These are phyloP conservation scores for Panicum hallii DNA, from an alignment of 202 grass and related monocot species.

Conservation along the genomic window DNA sequence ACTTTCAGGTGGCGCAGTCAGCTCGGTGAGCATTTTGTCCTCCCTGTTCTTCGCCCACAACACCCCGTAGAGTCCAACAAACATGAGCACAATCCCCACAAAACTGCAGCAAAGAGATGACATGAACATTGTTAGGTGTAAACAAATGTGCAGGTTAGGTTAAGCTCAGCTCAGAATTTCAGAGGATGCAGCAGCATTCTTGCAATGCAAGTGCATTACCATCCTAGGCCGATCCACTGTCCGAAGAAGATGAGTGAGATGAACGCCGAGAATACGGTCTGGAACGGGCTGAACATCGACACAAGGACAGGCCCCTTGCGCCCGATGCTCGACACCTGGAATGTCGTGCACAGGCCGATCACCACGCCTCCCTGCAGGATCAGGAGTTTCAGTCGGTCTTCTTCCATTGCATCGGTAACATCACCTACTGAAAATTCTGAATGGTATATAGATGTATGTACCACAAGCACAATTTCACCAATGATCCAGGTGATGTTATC, in stretches of 20 bases:
- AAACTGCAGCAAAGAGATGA: constrained; percentile 30
- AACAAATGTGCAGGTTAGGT: neutral
- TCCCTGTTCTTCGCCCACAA: constrained; percentile 60
- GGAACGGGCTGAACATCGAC: constrained; percentile 57
- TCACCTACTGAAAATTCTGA: neutral
- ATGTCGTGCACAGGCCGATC: constrained; percentile 30
- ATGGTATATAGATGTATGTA: neutral
- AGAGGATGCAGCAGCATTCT: neutral
- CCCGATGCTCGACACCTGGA: constrained; percentile 53
- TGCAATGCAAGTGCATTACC: constrained; percentile 35
- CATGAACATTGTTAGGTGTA: neutral
- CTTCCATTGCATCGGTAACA: neutral
- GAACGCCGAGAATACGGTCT: constrained; percentile 50
- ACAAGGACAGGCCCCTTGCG: constrained; percentile 56
- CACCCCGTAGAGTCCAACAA: constrained; percentile 57
- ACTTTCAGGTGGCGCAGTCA: neutral
- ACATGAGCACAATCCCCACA: constrained; percentile 59
- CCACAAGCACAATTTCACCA: constrained; percentile 57
- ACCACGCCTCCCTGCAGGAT: constrained; percentile 47
- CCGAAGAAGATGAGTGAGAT: constrained; percentile 47
- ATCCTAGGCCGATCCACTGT: constrained; percentile 48
- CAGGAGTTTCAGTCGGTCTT: neutral
- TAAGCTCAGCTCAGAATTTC: neutral
- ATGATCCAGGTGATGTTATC: constrained; percentile 22
- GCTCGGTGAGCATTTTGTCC: constrained; percentile 27